A percentile compares a stretch with the other conserved stretches of the same genome.
These are phyloP conservation scores for Prunus davidiana DNA, from an alignment of 306 rosid genomes.

Conservation along the genomic window DNA sequence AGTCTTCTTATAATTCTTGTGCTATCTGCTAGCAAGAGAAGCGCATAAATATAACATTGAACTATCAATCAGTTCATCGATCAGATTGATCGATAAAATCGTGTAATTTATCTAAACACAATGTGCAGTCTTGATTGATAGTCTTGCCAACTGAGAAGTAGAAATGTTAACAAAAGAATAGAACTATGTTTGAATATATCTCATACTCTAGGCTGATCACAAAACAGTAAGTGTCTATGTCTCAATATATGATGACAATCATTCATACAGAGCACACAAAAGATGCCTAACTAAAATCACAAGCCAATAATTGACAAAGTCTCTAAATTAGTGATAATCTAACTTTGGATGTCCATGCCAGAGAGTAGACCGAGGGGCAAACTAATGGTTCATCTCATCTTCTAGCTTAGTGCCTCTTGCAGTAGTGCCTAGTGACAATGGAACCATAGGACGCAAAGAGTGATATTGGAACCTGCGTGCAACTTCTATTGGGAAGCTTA, in stretches of 20 bases:
- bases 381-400: conserved; percentile 55
- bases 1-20: too few species aligned
- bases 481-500: conserved; percentile 48
- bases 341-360: conserved; percentile 41
- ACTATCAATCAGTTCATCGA: too few species aligned
- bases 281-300: conserved; percentile 24
- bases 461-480: conserved; percentile 43
- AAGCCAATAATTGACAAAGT: conserved; percentile 29
- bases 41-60: too few species aligned
- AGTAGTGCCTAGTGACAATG: conserved; percentile 35
- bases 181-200: not conserved
- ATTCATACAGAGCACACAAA: not conserved
- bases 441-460: not conserved
- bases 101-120: too few species aligned
- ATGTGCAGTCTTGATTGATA: too few species aligned
- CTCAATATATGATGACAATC: not conserved
- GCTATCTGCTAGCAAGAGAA: too few species aligned
- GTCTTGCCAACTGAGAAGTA: too few species aligned
- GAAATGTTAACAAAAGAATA: too few species aligned
- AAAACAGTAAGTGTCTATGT: not conserved
- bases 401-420: conserved; percentile 50
- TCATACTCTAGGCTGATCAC: not conserved
- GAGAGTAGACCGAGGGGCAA: conserved; percentile 9
- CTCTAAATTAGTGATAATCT: conserved; percentile 51
- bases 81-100: too few species aligned